These are phyloP conservation scores for Rhizoctonia solani DNA, from an alignment of 1,284 basidiomycete genomes.

Conservation along the genomic window DNA sequence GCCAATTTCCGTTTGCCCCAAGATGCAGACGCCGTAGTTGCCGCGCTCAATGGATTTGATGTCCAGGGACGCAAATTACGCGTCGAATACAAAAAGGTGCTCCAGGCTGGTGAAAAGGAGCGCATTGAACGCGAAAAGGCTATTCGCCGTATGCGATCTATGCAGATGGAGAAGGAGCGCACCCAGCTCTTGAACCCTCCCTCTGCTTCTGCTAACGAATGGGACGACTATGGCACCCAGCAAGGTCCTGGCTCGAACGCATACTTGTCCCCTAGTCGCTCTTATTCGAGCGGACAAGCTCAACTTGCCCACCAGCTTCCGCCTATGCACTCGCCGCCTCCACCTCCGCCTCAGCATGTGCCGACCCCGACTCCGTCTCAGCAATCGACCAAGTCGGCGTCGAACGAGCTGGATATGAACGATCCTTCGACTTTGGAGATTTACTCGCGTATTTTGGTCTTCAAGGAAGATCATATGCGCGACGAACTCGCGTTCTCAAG, in stretches of 20 bases:
- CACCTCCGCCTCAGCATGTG: conserved; percentile 54
- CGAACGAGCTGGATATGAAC: conserved; percentile 88
- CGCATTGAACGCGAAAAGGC: conserved; percentile 99
- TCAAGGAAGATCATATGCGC: conserved; percentile 98
- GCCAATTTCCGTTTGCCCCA: conserved; percentile 93
- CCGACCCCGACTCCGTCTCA: conserved; percentile 53
- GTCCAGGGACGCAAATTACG: conserved; percentile 98
- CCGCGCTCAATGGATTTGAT: conserved; percentile 92
- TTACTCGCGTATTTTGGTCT: conserved; percentile 93
- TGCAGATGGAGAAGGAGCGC: conserved; percentile 87
- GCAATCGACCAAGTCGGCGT: conserved; percentile 38
- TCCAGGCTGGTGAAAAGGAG: conserved; percentile 99
- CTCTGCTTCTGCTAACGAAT: conserved; percentile 40
- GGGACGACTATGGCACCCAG: conserved; percentile 65
- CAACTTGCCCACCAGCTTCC: conserved; percentile 53
- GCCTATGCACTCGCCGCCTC: conserved; percentile 57
- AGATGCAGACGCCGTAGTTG: conserved; percentile 95
- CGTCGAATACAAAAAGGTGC: conserved; percentile 99
- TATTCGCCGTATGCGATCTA: conserved; percentile 94
- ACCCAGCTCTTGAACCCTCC: conserved; percentile 47
- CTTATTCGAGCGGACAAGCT: conserved; percentile 15
- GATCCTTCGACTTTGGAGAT: conserved; percentile 95
- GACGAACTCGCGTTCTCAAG: conserved; percentile 96
- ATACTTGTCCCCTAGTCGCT: conserved; percentile 50
- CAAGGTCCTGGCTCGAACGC: neutral